These are phyloP conservation scores for Cordia subcordata DNA, from an alignment of 257 asterid genomes.

Conservation along the genomic window DNA sequence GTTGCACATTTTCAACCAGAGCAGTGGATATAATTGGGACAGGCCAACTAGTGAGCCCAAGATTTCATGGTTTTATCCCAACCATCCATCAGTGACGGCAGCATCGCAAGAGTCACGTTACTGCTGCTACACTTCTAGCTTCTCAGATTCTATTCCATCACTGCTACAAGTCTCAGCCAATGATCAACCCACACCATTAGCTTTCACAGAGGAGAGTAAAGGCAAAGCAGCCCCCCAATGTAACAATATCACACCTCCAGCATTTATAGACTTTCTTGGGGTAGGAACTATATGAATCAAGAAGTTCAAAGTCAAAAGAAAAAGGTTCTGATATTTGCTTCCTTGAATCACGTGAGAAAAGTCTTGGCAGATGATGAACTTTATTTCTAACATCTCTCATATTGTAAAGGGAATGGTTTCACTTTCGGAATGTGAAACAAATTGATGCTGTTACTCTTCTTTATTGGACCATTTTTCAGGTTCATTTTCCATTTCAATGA, in stretches of 20 bases:
- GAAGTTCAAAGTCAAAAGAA: background rate
- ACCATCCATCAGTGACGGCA: slow-evolving; percentile 15
- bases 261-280: slow-evolving; percentile 91
- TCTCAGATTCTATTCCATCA: slow-evolving; percentile 23
- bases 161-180: slow-evolving; percentile 22
- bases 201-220: slow-evolving; percentile 28
- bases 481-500: background rate
- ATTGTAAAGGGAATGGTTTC: background rate
- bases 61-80: slow-evolving; percentile 15
- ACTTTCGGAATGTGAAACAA: background rate
- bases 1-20: slow-evolving; percentile 38
- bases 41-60: slow-evolving; percentile 23
- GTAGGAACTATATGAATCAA: slow-evolving; percentile 67
- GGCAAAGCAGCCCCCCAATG: slow-evolving; percentile 29
- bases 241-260: slow-evolving; percentile 39
- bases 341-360: slow-evolving; percentile 12
- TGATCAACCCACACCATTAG: slow-evolving; percentile 16
- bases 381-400: background rate
- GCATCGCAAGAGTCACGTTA: slow-evolving; percentile 28
- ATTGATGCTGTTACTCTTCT: background rate
- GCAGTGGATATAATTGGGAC: slow-evolving; percentile 39
- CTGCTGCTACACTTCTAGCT: slow-evolving; percentile 26
- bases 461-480: background rate
- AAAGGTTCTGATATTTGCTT: slow-evolving; percentile 11
- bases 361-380: background rate